Evolutionary conservation across 2,329 filamentous ascomycete species (phyloP).

Genomic region (Cytospora piceae): DNA sequence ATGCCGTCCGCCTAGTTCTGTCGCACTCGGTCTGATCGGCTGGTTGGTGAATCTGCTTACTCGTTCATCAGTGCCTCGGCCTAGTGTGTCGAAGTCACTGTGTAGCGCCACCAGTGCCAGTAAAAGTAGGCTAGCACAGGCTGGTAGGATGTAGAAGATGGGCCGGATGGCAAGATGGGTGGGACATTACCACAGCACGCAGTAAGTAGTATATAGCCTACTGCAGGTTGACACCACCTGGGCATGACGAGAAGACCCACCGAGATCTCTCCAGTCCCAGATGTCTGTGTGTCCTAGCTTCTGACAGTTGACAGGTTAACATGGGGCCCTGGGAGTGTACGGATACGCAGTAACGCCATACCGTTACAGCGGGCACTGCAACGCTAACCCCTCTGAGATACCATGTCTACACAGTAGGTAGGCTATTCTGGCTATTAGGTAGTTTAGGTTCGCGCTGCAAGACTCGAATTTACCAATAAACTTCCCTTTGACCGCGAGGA

Average conservation of each 20-base stretch:
- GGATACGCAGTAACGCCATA: conserved; percentile 4
- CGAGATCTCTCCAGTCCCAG: neutral
- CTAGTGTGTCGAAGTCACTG: conserved; percentile 15
- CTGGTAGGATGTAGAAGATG: no score
- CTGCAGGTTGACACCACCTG: neutral
- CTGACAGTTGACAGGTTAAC: conserved; percentile 11
- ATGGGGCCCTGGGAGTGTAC: conserved; percentile 8
- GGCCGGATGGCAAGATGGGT: no score
- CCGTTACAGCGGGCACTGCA: conserved; percentile 3
- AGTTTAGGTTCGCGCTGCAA: neutral
- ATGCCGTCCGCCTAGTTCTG: conserved; percentile 1
- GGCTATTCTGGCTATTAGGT: neutral
- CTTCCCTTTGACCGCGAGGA: neutral
- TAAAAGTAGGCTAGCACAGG: no score
- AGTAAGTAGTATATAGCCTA: neutral
- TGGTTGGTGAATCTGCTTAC: neutral
- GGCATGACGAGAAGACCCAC: neutral
- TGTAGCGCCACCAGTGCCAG: neutral
- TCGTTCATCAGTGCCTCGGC: neutral
- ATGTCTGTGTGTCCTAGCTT: neutral
- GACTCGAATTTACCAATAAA: neutral
- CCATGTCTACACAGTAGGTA: neutral
- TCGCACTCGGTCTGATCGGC: neutral
- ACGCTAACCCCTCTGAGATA: neutral
- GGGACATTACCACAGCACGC: no score